phyloP scores from a whole-genome alignment of 2,329 filamentous ascomycete species.

The Coleophoma cylindrospora region DNA sequence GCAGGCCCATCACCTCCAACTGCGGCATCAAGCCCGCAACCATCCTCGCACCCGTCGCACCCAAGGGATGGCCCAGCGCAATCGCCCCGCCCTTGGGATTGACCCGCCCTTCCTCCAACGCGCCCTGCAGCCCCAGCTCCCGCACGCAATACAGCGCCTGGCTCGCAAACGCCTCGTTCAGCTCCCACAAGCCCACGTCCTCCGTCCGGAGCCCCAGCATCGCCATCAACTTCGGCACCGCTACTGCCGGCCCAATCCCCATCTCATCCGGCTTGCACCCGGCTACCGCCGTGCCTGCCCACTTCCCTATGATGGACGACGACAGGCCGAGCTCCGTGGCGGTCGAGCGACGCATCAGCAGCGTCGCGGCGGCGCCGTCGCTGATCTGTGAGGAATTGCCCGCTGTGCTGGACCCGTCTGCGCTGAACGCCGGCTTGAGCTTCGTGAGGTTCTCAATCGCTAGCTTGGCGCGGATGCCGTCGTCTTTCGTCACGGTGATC shows the following conservation, averaged over 20 bases:
- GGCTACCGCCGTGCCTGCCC: conserved; percentile 68
- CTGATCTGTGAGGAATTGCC: conserved; percentile 84
- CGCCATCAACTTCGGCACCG: conserved; percentile 75
- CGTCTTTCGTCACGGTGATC: conserved; percentile 70
- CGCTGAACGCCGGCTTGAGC: conserved; percentile 81
- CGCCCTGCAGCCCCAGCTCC: conserved; percentile 60
- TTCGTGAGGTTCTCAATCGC: conserved; percentile 66
- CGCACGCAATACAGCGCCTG: conserved; percentile 68
- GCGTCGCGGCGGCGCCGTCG: conserved; percentile 78
- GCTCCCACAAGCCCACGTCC: conserved; percentile 84
- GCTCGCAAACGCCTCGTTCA: conserved; percentile 78
- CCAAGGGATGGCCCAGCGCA: conserved; percentile 87
- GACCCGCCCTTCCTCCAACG: conserved; percentile 61
- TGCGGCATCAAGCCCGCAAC: conserved; percentile 60
- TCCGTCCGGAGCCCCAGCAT: conserved; percentile 59
- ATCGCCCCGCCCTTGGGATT: conserved; percentile 94
- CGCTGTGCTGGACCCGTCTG: conserved; percentile 72
- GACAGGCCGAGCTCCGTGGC: conserved; percentile 68
- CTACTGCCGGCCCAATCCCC: conserved; percentile 83
- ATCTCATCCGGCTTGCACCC: conserved; percentile 89
- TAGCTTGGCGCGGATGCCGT: conserved; percentile 70
- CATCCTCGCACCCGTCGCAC: conserved; percentile 82
- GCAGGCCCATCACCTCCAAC: conserved; percentile 59
- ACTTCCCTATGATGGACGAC: conserved; percentile 72
- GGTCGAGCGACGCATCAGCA: conserved; percentile 81